A percentile compares a stretch with the other conserved stretches of the same genome.
Evolutionary conservation across 2,329 filamentous ascomycete species (phyloP).

Genomic region (Alternaria brassicicola): DNA sequence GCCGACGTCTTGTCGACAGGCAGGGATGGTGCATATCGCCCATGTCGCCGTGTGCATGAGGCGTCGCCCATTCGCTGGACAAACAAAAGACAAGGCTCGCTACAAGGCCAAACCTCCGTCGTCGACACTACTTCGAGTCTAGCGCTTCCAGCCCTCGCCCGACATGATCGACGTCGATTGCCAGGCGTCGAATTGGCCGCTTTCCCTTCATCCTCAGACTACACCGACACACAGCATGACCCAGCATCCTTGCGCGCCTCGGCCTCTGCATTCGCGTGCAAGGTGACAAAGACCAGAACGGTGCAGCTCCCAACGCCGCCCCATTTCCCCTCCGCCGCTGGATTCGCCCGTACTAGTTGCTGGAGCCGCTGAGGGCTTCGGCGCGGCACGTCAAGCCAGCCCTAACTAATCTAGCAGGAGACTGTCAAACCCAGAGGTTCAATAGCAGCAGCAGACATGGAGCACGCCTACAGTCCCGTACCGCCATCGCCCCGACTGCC

Average conservation of each 20-base stretch:
- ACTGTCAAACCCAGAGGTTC: constrained; percentile 2
- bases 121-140: constrained; percentile 9
- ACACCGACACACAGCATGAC: constrained; percentile 14
- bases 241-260: constrained; percentile 17
- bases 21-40: constrained; percentile 18
- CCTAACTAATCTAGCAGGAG: constrained; percentile 9
- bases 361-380: constrained; percentile 45
- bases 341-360: constrained; percentile 30
- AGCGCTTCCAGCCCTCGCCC: constrained; percentile 10
- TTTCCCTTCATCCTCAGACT: constrained; percentile 18
- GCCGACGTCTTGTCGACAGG: constrained; percentile 14
- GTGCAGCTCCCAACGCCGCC: constrained; percentile 16
- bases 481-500: constrained; percentile 30
- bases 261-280: constrained; percentile 11
- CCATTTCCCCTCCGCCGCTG: constrained; percentile 19
- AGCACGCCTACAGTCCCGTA: constrained; percentile 13
- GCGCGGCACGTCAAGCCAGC: constrained; percentile 23
- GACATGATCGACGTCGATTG: constrained; percentile 21
- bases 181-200: constrained; percentile 26
- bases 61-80: constrained; percentile 26
- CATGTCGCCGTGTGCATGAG: constrained; percentile 15
- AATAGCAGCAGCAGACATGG: constrained; percentile 21
- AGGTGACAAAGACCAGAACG: constrained; percentile 23
- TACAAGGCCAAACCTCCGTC: constrained; percentile 20
- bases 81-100: constrained; percentile 24